Conservation (phyloP, 441 rosid species). For the Breynia disticha region DNA sequence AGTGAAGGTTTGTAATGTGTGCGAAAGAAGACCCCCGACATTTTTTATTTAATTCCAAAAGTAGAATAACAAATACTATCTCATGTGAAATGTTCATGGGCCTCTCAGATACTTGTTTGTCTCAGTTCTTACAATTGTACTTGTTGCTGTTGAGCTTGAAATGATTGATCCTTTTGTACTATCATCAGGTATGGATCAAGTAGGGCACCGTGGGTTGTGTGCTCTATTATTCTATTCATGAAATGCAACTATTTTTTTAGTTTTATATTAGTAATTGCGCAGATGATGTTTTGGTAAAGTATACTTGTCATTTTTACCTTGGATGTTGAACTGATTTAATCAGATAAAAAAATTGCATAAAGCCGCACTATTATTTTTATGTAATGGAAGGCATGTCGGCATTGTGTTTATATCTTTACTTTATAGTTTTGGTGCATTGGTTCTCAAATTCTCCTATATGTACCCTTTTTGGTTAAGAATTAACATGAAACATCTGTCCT, state of each 20-base stretch:
- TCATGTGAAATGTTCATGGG: not conserved
- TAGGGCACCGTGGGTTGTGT: conserved; percentile 3
- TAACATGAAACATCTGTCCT: too few species aligned
- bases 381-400: not conserved
- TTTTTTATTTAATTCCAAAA: too few species aligned
- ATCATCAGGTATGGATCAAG: conserved; percentile 1
- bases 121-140: not conserved
- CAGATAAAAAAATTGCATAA: not conserved
- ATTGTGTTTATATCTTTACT: not conserved
- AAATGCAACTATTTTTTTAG: not conserved
- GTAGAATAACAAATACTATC: not conserved
- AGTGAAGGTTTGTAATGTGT: too few species aligned
- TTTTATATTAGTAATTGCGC: not conserved
- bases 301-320: conserved; percentile 4
- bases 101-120: not conserved
- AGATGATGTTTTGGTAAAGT: not conserved
- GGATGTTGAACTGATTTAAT: conserved; percentile 1
- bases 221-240: conserved; percentile 2
- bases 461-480: too few species aligned
- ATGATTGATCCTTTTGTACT: not conserved
- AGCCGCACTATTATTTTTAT: not conserved
- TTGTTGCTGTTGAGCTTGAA: conserved; percentile 1
- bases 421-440: not conserved
- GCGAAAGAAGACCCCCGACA: too few species aligned
- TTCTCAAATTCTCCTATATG: too few species aligned